Conservation (phyloP, 225 moss, liverwort and hornwort species). For the Bryum argenteum region DNA sequence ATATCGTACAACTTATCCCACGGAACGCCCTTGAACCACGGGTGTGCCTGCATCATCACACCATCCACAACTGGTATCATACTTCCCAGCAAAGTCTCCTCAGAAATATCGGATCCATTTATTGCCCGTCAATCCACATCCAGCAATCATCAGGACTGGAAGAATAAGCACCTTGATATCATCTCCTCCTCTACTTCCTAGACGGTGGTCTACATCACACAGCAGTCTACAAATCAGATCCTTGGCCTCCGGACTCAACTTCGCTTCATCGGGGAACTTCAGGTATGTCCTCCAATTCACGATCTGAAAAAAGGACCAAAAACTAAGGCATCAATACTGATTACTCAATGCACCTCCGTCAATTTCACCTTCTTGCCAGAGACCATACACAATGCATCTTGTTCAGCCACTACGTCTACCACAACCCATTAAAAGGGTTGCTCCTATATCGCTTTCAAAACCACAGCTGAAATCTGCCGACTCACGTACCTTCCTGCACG, state of each 20-base stretch:
- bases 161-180: constrained; percentile 74
- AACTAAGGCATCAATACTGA: not conserved
- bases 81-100: not conserved
- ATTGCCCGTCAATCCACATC: not conserved
- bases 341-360: not conserved
- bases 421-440: not conserved
- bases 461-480: not conserved
- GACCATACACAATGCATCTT: not conserved
- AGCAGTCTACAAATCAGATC: constrained; percentile 89
- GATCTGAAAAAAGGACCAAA: constrained; percentile 54
- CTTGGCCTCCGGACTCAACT: constrained; percentile 77
- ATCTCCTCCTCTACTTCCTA: constrained; percentile 86
- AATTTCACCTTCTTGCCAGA: not conserved
- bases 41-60: constrained; percentile 55
- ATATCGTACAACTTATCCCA: constrained; percentile 93
- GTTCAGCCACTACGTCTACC: not conserved
- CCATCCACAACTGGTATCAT: constrained; percentile 23
- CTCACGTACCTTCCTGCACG: constrained; percentile 78
- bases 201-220: constrained; percentile 89
- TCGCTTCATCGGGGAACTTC: constrained; percentile 95
- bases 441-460: not conserved
- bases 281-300: constrained; percentile 94
- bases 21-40: constrained; percentile 82
- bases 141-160: not conserved
- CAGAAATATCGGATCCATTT: not conserved